Conservation (phyloP, 176 grass and related monocot genomes). For the Zizania latifolia region DNA sequence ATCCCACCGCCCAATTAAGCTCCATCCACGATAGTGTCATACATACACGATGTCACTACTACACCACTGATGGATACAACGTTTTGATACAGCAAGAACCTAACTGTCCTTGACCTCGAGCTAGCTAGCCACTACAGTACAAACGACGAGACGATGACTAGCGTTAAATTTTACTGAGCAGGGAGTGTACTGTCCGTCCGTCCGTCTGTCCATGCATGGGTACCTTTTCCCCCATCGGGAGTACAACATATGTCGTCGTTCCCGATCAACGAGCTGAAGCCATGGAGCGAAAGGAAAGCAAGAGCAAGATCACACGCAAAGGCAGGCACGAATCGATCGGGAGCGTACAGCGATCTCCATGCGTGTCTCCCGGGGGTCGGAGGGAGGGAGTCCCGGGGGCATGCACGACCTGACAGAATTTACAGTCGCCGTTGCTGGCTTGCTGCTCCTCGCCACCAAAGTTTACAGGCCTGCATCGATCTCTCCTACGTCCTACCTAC, state of each 20-base stretch:
- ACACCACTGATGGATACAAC: no score
- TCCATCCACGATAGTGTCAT: no score
- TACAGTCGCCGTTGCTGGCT: background rate
- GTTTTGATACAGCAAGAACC: no score
- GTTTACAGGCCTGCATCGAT: background rate
- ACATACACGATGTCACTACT: no score
- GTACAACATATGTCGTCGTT: background rate
- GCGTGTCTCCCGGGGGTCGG: slow-evolving; percentile 35
- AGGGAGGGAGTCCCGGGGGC: slow-evolving; percentile 29
- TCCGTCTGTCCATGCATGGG: background rate
- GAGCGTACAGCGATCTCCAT: background rate
- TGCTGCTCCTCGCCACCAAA: background rate
- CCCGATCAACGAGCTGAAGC: background rate
- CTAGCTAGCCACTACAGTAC: background rate
- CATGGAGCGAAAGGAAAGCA: background rate
- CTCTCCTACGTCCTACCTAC: no score
- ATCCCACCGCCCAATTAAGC: no score
- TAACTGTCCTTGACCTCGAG: no score
- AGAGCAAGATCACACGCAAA: slow-evolving; percentile 27
- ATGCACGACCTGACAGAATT: slow-evolving; percentile 21
- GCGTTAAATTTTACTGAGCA: background rate
- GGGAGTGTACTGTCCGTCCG: no score
- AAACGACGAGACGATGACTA: no score
- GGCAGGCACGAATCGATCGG: background rate
- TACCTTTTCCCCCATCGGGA: background rate